Percentiles rank a stretch among this genome's conserved stretches.
Evolutionary conservation across 2,329 filamentous ascomycete genomes (phyloP).

Genomic region (Ampelomyces quisqualis): DNA sequence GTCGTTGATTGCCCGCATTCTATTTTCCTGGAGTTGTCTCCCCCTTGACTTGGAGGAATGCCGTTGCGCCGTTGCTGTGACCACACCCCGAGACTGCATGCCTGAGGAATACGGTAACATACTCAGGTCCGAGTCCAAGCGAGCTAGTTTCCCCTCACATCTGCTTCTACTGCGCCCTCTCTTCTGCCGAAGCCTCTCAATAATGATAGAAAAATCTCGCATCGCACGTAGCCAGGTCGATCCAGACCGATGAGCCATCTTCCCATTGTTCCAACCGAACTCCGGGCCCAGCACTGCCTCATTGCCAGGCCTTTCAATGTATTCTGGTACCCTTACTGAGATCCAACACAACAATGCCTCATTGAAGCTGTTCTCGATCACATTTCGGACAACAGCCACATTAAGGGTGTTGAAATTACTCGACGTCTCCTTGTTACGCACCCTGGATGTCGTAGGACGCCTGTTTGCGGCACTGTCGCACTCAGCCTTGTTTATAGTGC

Average conservation of each 20-base stretch:
- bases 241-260: constrained; percentile 7
- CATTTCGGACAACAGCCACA: no score
- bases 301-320: constrained; percentile 3
- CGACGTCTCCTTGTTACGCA: not conserved
- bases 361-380: no score
- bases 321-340: constrained; percentile 5
- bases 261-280: constrained; percentile 2
- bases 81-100: no score
- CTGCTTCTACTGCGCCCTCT: constrained; percentile 1
- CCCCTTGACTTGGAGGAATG: no score
- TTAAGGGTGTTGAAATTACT: not conserved
- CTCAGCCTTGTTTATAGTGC: constrained; percentile 4
- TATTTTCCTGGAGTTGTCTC: no score
- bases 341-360: not conserved
- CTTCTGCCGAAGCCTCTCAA: not conserved
- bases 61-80: no score
- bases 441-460: not conserved
- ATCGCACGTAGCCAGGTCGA: constrained; percentile 4
- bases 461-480: constrained; percentile 1
- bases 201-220: constrained; percentile 1
- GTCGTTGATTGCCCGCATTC: no score
- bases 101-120: no score
- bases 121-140: not conserved
- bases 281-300: constrained; percentile 12
- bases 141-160: not conserved